Base-by-base conservation (phyloP, 2,329 filamentous ascomycete genomes). In the Fusarium liriodendri region DNA sequence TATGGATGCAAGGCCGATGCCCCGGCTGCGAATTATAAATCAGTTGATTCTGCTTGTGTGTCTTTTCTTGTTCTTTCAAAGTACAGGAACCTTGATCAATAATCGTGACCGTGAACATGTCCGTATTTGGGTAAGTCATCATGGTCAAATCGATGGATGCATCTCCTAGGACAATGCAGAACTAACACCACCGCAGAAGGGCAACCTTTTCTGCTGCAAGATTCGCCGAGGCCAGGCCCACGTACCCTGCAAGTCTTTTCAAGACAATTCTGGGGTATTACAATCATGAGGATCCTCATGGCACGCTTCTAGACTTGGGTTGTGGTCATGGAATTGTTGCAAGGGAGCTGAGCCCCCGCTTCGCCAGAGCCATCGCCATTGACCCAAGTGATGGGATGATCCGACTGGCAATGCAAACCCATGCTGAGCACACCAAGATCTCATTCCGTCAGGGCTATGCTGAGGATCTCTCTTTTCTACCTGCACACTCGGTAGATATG, bases 381-480 rank as follows among this genome's bases (percentile, higher is more conserved):
- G 90, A 93, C 78, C 89, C 89, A 2, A 90, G 89, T 18, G 74
- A 83, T 0, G 85, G 84, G 68, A 92, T 92, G 90, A 82, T 90
- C 25, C 78, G 82, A 54, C 86, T 90, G 76, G 88, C 88, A 6
- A 76, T 79, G 14, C 75, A 82, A 14, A 84, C 83, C n/a, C 27
- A 54, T 52, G 87, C 85, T 1, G 64, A 77, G 7, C 78, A 82
- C 33, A 66, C 82, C 7, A 88, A 87, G 57, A 84, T 91, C 63
- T 79, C 81, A 0, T 90, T 89, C 74, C 83, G 80, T 2, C 82
- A 87, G 69, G 87, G 85, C 7, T 80, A 82, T 2, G 89, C 89
- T 1, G 90, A 93, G 76, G 83, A 88, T 62, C 80, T 91, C 5
- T 80, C 81, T 0, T 89, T 88, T 70, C 66, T 92, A 2, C 62